These are phyloP conservation scores for Amanita rubescens DNA, from an alignment of 768 basidiomycete species.

Conservation along the genomic window DNA sequence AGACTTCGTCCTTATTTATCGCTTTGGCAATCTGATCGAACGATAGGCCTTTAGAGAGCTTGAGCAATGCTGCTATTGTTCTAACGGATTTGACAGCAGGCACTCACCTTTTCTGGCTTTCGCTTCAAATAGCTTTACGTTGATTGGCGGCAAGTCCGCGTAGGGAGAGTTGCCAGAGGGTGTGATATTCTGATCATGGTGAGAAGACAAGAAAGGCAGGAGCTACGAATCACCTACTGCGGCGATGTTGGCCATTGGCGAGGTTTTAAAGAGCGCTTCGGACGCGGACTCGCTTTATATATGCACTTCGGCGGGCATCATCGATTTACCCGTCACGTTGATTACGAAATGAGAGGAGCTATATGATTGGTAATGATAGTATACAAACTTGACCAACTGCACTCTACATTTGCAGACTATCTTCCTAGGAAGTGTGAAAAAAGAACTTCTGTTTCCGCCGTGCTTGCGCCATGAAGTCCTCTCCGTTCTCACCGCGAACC, in stretches of 20 bases:
- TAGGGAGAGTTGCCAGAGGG: slow-evolving; percentile 37
- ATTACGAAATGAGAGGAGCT: not conserved
- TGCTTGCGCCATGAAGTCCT: too few species aligned
- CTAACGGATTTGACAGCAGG: not conserved
- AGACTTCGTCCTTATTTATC: slow-evolving; percentile 70
- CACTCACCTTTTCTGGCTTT: slow-evolving; percentile 58
- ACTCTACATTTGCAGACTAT: too few species aligned
- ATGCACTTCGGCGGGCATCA: not conserved
- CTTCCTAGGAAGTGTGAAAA: too few species aligned
- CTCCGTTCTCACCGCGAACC: too few species aligned
- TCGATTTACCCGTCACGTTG: not conserved
- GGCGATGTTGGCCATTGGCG: slow-evolving; percentile 27
- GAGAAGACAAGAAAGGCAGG: not conserved
- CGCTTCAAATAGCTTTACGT: slow-evolving; percentile 47
- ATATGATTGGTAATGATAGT: not conserved
- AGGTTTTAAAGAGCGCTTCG: too few species aligned
- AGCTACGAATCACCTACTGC: slow-evolving; percentile 22
- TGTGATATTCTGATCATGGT: slow-evolving; percentile 27
- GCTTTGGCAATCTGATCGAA: slow-evolving; percentile 63
- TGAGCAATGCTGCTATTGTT: not conserved
- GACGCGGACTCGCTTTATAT: too few species aligned
- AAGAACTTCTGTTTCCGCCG: too few species aligned
- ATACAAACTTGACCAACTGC: too few species aligned
- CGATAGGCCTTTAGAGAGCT: slow-evolving; percentile 39
- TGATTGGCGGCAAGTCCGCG: slow-evolving; percentile 45